Conservation (phyloP, 768 basidiomycete genomes). For the Candolleomyces aberdarensis region DNA sequence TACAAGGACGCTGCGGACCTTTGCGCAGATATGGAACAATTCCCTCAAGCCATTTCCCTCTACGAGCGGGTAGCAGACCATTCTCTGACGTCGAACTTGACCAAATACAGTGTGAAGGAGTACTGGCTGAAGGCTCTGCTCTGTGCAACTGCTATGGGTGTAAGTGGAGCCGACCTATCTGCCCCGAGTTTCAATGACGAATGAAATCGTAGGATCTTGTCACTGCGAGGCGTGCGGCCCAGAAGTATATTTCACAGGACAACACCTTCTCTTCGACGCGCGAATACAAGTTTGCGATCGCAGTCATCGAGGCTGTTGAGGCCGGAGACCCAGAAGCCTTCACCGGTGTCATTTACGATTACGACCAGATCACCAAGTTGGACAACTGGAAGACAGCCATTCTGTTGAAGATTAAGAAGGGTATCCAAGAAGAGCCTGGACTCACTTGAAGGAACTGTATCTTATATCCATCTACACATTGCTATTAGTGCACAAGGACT, state of each 20-base stretch:
- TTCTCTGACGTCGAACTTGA: conserved; percentile 75
- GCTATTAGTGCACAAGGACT: background rate
- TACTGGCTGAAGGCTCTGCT: conserved; percentile 89
- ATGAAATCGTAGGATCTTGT: conserved; percentile 66
- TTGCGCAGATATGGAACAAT: conserved; percentile 86
- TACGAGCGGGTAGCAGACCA: conserved; percentile 90
- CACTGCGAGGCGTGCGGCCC: conserved; percentile 75
- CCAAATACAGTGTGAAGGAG: conserved; percentile 99
- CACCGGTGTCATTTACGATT: conserved; percentile 85
- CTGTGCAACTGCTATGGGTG: conserved; percentile 85
- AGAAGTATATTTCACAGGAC: conserved; percentile 79
- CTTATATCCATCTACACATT: background rate
- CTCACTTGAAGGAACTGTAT: conserved; percentile 26
- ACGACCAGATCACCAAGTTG: conserved; percentile 86
- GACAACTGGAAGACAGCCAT: conserved; percentile 97
- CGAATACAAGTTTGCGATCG: conserved; percentile 85
- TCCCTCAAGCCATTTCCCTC: conserved; percentile 75
- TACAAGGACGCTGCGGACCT: conserved; percentile 97
- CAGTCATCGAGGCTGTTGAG: conserved; percentile 70
- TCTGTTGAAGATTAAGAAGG: conserved; percentile 85
- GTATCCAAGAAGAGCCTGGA: conserved; percentile 49
- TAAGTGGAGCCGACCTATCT: conserved; percentile 37
- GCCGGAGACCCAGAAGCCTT: conserved; percentile 55
- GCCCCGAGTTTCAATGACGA: background rate
- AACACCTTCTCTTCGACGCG: conserved; percentile 82